phyloP scores from a whole-genome alignment of 1,284 basidiomycete genomes.

The Wolfiporia cocos region DNA sequence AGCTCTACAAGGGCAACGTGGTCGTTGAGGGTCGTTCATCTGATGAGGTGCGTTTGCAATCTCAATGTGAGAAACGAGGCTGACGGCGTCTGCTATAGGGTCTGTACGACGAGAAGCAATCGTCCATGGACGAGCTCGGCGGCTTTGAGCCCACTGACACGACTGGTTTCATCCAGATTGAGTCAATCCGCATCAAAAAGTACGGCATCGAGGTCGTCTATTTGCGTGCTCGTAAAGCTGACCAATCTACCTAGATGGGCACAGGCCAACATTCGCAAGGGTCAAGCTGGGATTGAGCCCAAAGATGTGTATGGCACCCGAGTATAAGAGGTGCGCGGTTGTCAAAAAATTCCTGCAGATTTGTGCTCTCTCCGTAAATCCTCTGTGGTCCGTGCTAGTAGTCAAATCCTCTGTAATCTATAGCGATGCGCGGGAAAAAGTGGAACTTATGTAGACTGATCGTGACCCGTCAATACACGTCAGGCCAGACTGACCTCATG shows the following conservation, averaged over 20 bases:
- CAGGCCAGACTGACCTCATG: too few species aligned
- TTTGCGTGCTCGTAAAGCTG: background rate
- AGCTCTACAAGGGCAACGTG: slow-evolving; percentile 96
- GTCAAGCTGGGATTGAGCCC: slow-evolving; percentile 70
- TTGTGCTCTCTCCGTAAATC: too few species aligned
- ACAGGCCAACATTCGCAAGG: slow-evolving; percentile 77
- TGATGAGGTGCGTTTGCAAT: slow-evolving; percentile 53
- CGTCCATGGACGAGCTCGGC: slow-evolving; percentile 99
- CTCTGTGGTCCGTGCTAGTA: too few species aligned
- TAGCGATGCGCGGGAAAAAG: too few species aligned
- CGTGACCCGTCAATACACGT: too few species aligned
- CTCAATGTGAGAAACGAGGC: background rate
- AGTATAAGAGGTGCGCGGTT: slow-evolving; percentile 18
- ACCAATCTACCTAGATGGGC: slow-evolving; percentile 55
- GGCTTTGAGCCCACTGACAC: slow-evolving; percentile 95
- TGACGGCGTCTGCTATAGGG: slow-evolving; percentile 40
- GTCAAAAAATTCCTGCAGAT: too few species aligned
- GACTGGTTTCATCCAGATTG: slow-evolving; percentile 91
- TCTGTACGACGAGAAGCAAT: slow-evolving; percentile 93
- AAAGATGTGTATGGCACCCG: slow-evolving; percentile 70
- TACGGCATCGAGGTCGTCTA: too few species aligned
- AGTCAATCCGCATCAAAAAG: slow-evolving; percentile 95
- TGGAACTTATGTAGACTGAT: too few species aligned
- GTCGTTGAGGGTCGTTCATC: slow-evolving; percentile 90
- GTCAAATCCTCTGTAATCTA: too few species aligned